Evolutionary conservation across 2,329 filamentous ascomycete species (phyloP).

Genomic region (Trichophyton simii): DNA sequence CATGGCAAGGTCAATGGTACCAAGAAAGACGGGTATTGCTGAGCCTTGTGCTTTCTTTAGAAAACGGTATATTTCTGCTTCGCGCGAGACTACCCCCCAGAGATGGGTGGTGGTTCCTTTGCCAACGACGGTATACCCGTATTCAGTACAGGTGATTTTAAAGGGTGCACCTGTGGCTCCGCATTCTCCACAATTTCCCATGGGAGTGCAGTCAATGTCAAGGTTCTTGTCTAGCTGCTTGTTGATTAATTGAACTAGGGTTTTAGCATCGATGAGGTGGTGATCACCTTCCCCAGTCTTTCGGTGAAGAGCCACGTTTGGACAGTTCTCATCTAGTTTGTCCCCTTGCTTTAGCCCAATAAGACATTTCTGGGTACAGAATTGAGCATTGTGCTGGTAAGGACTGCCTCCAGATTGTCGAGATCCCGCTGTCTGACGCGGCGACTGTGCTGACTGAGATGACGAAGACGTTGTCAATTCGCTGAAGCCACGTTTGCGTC

Average conservation of each 20-base stretch:
- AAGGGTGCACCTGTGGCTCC: conserved; percentile 21
- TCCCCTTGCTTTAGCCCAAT: conserved; percentile 16
- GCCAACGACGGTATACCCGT: conserved; percentile 19
- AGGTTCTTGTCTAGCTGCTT: conserved; percentile 20
- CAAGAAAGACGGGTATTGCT: conserved; percentile 21
- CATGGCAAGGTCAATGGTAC: conserved; percentile 16
- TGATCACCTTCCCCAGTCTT: conserved; percentile 8
- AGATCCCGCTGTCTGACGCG: not conserved
- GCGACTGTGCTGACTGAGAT: conserved; percentile 2
- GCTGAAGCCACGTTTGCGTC: conserved; percentile 17
- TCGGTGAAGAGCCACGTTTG: conserved; percentile 17
- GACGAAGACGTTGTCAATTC: conserved; percentile 17
- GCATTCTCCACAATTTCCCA: conserved; percentile 18
- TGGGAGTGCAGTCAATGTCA: conserved; percentile 19
- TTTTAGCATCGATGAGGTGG: conserved; percentile 14
- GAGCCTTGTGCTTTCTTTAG: conserved; percentile 18
- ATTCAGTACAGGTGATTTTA: conserved; percentile 19
- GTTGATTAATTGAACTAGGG: conserved; percentile 17
- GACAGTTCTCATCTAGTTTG: conserved; percentile 17
- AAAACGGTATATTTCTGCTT: conserved; percentile 18
- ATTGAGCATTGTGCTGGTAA: conserved; percentile 12
- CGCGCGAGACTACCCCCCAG: conserved; percentile 18
- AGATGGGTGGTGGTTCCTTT: conserved; percentile 22
- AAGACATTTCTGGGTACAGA: conserved; percentile 22
- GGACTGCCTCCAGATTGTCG: not conserved